A percentile compares a stretch with the other conserved stretches of the same genome.
phyloP scores from a whole-genome alignment of 495 filamentous ascomycete species.

The Extremus antarcticus region DNA sequence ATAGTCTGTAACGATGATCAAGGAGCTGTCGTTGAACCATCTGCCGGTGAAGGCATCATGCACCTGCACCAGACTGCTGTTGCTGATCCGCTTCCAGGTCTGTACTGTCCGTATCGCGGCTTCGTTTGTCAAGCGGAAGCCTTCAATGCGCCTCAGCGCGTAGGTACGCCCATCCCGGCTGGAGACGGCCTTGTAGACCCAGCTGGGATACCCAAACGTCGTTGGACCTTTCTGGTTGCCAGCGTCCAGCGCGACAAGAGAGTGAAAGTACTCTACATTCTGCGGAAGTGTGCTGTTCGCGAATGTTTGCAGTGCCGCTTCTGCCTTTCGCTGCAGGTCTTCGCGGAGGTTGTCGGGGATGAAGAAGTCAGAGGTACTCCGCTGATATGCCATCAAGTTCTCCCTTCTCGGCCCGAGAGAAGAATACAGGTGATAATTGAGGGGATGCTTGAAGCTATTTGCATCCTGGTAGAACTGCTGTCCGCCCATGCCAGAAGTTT shows the following conservation, averaged over 20 bases:
- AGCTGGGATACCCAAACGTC: slow-evolving; percentile 75
- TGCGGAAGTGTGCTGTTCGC: slow-evolving; percentile 66
- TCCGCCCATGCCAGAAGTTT: slow-evolving; percentile 41
- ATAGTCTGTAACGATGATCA: slow-evolving; percentile 90
- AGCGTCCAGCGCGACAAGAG: slow-evolving; percentile 79
- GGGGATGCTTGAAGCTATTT: slow-evolving; percentile 54
- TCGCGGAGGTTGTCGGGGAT: slow-evolving; percentile 73
- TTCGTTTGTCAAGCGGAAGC: slow-evolving; percentile 75
- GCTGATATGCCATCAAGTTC: slow-evolving; percentile 69
- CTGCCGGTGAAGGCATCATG: slow-evolving; percentile 90
- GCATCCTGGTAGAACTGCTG: slow-evolving; percentile 46
- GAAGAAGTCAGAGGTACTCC: slow-evolving; percentile 79
- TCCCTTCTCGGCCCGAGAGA: slow-evolving; percentile 73
- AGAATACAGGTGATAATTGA: slow-evolving; percentile 88
- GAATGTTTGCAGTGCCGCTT: slow-evolving; percentile 72
- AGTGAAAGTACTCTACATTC: slow-evolving; percentile 75
- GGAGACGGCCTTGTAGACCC: slow-evolving; percentile 92
- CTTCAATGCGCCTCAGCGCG: slow-evolving; percentile 74
- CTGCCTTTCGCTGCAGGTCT: slow-evolving; percentile 78
- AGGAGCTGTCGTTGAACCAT: slow-evolving; percentile 85
- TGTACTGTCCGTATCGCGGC: slow-evolving; percentile 74
- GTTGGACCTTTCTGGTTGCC: slow-evolving; percentile 62
- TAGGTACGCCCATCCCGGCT: slow-evolving; percentile 77
- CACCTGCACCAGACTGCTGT: slow-evolving; percentile 71
- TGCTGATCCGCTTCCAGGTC: slow-evolving; percentile 82